Conservation (phyloP, 202 grass and related monocot species). For the Cymbopogon flexuosus region DNA sequence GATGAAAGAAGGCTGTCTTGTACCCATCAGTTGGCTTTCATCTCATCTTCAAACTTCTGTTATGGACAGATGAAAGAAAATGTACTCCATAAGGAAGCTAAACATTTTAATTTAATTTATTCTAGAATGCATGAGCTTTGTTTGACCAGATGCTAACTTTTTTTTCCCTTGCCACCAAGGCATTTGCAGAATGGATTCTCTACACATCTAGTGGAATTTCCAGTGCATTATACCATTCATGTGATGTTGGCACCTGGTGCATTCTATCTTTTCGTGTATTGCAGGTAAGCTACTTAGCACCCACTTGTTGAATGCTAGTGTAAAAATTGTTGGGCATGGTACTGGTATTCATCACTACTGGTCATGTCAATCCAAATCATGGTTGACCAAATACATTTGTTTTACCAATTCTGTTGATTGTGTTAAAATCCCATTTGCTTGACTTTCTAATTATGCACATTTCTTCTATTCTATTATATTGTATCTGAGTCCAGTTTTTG, state of each 20-base stretch:
- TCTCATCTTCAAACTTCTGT: background rate
- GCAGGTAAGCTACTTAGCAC: conserved; percentile 50
- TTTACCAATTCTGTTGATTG: background rate
- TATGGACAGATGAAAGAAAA: conserved; percentile 18
- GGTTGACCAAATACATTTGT: background rate
- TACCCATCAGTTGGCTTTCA: conserved; percentile 13
- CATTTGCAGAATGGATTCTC: conserved; percentile 95
- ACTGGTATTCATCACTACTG: background rate
- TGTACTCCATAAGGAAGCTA: background rate
- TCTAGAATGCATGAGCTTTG: conserved; percentile 13
- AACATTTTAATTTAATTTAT: conserved; percentile 20
- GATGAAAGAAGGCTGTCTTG: background rate
- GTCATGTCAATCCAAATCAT: background rate
- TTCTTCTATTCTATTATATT: conserved; percentile 3
- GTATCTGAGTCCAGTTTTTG: conserved; percentile 64
- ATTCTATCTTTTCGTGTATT: conserved; percentile 87
- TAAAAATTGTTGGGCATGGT: conserved; percentile 10
- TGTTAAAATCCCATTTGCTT: background rate
- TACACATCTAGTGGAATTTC: conserved; percentile 95
- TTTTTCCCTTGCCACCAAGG: conserved; percentile 41
- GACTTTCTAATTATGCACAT: background rate
- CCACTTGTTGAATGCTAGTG: background rate
- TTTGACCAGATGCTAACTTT: conserved; percentile 29
- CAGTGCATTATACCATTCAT: conserved; percentile 91
- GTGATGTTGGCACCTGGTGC: conserved; percentile 97